phyloP scores from a whole-genome alignment of 306 rosid genomes.

The Oemleria cerasiformis region DNA sequence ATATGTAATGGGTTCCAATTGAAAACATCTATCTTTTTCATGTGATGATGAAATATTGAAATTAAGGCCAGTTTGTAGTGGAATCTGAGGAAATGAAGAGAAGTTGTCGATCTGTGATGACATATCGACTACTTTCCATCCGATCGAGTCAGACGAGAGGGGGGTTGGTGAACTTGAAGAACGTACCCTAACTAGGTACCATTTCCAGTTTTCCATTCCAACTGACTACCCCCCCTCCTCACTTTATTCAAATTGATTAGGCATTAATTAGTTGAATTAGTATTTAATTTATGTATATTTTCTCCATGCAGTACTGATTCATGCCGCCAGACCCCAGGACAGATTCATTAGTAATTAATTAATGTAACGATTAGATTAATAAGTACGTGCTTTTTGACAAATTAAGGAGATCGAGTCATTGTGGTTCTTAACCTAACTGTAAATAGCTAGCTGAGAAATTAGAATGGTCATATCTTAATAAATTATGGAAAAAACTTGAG shows the following conservation, averaged over 20 bases:
- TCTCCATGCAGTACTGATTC: not conserved
- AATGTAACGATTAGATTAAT: not conserved
- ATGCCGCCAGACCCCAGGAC: not conserved
- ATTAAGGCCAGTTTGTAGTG: too few species aligned
- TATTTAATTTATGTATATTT: too few species aligned
- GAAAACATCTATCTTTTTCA: too few species aligned
- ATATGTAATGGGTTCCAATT: too few species aligned
- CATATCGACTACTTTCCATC: not conserved
- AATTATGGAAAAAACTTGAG: too few species aligned
- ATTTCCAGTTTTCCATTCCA: not conserved
- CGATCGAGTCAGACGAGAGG: not conserved
- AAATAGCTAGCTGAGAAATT: not conserved
- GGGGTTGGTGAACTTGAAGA: not conserved
- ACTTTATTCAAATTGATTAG: not conserved
- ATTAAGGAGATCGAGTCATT: not conserved
- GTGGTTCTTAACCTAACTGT: constrained; percentile 9
- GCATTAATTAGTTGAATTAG: not conserved
- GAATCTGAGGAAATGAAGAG: too few species aligned
- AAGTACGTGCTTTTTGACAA: not conserved
- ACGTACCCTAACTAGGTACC: not conserved
- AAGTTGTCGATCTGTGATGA: not conserved
- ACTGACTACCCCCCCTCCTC: too few species aligned
- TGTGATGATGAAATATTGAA: too few species aligned
- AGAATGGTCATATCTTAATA: too few species aligned
- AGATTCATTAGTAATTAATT: too few species aligned